A percentile compares a stretch with the other conserved stretches of the same genome.
These are phyloP conservation scores for Fusarium gaditjirri DNA, from an alignment of 2,329 filamentous ascomycete genomes.

Conservation along the genomic window DNA sequence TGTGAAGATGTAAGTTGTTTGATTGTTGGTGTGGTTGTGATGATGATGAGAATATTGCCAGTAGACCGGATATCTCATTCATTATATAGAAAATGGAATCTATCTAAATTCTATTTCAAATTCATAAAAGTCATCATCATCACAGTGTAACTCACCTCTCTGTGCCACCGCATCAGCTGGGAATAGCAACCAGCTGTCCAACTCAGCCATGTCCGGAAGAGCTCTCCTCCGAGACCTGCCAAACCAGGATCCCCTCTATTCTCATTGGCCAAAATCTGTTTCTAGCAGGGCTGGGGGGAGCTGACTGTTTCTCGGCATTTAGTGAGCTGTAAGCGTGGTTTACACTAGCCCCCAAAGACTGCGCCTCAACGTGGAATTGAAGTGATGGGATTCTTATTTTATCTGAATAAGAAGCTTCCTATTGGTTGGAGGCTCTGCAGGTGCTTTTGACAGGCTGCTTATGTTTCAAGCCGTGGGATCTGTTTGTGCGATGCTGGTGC, in stretches of 20 bases:
- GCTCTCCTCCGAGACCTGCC: conserved; percentile 10
- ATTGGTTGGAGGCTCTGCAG: not conserved
- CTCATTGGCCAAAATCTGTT: not conserved
- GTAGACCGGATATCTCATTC: conserved; percentile 10
- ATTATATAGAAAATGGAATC: conserved; percentile 36
- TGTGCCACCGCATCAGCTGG: conserved; percentile 19
- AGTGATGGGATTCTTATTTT: conserved; percentile 16
- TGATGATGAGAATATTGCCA: conserved; percentile 29
- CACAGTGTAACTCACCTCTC: not conserved
- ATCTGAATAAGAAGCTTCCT: not conserved
- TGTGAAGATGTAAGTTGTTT: not conserved
- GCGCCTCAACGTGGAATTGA: conserved; percentile 14
- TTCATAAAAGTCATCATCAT: not conserved
- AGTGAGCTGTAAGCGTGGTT: conserved; percentile 24
- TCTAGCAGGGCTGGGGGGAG: conserved; percentile 19
- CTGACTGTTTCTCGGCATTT: conserved; percentile 25
- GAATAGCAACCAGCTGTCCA: conserved; percentile 29
- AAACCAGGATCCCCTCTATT: not conserved
- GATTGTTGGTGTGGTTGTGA: conserved; percentile 13
- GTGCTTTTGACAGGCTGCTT: not conserved
- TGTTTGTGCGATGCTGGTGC: not conserved
- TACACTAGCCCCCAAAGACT: conserved; percentile 29
- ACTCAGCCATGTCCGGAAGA: conserved; percentile 27
- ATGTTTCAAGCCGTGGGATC: not conserved
- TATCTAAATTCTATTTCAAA: not conserved